Evolutionary conservation across 2,329 filamentous ascomycete genomes (phyloP), one percentile per base, ranked within the genome.

Genomic region (Fusarium solani-melongenae): DNA sequence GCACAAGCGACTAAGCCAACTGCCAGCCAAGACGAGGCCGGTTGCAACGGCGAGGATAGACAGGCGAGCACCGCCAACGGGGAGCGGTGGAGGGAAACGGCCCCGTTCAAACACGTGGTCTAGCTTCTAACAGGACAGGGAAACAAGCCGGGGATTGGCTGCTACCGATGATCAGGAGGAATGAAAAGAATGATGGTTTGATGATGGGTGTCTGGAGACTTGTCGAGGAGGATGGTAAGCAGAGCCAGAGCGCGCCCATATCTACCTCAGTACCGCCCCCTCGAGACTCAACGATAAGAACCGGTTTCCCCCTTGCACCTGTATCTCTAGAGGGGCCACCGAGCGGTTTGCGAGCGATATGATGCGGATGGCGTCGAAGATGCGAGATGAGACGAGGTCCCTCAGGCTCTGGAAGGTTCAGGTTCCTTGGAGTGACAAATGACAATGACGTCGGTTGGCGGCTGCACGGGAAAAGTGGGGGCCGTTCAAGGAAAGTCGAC

Each of bases 81-180:
- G 46, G 14, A 71, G 70, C 59, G 67, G 71, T 71, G 71, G 67
- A 53, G 67, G 64, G 60, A 62, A 33, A 46, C 31, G 29, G 36
- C 44, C 24, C 57, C 60, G 70, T 58, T 70, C 41, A 66, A 76
- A 77, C 73, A 76, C 74, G 74, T 73, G 74, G 74, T 75, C 71
- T 56, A 69, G 60, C 63, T 65, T 69, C 64, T 34, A 38, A 44
- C 39, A 49, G 12, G n/a, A 22, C 29, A 33, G 46, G 49, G 33
- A 11, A 38, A 61, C 33, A 44, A 38, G 24, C 61, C 46, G 62
- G 59, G 64, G 72, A 75, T 75, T 73, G 72, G 72, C 62, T 51
- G 34, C 39, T 56, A 67, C 34, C 46, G 62, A 57, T 68, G 70
- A 74, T 75, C 62, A 73, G 46, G 62, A 67, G 58, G 63, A 60